Conservation (phyloP, 352 stramenopile genomes). For the Phytophthora multivora region DNA sequence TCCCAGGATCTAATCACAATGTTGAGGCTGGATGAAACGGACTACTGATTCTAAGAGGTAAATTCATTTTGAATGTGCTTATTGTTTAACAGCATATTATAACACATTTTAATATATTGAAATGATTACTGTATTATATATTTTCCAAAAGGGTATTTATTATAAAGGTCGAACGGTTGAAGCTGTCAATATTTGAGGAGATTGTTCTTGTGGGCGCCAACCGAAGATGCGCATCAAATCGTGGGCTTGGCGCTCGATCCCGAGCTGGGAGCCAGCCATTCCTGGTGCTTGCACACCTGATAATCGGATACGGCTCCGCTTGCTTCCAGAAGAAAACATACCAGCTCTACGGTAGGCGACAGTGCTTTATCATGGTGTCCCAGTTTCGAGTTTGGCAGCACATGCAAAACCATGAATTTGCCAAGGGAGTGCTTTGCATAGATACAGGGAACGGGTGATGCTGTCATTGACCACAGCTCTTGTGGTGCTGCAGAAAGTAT, state of each 20-base stretch:
- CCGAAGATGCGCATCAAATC: conserved; percentile 21
- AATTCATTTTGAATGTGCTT: background rate
- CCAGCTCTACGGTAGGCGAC: no score
- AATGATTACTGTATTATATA: background rate
- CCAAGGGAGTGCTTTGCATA: background rate
- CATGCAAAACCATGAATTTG: no score
- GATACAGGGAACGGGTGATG: no score
- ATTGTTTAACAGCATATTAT: background rate
- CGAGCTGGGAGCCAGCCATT: conserved; percentile 24
- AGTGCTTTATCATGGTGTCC: no score
- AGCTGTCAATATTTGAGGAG: conserved; percentile 1
- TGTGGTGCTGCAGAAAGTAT: no score
- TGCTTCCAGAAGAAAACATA: background rate
- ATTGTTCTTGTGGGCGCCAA: conserved; percentile 24
- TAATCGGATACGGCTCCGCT: conserved; percentile 14
- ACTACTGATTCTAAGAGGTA: background rate
- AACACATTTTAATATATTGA: background rate
- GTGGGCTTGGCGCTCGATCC: conserved; percentile 5
- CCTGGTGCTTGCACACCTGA: conserved; percentile 1
- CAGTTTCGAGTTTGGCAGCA: no score
- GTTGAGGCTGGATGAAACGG: conserved; percentile 25
- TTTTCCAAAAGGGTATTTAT: background rate
- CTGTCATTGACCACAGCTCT: no score
- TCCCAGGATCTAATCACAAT: conserved; percentile 29
- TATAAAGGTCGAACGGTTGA: background rate